Conservation (phyloP, 2,329 filamentous ascomycete genomes). For the Calonectria ilicicola region DNA sequence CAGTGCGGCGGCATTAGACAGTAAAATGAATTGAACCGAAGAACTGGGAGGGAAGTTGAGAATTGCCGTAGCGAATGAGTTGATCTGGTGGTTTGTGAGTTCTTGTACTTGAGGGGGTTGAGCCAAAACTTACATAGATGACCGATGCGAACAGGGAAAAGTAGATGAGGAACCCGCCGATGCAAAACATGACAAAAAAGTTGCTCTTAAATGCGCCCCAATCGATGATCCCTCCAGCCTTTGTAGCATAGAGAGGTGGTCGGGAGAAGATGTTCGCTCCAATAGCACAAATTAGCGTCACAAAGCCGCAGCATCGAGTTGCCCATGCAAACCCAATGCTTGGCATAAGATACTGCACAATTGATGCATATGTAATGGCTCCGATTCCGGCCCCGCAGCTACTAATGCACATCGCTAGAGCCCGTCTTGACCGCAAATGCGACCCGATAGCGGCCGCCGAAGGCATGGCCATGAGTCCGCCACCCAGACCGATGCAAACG, state of each 20-base stretch:
- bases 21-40: background rate
- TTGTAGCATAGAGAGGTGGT: background rate
- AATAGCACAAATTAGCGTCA: background rate
- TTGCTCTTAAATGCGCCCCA: background rate
- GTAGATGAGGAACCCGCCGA: background rate
- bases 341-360: background rate
- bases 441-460: background rate
- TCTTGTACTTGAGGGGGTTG: no score
- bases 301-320: background rate
- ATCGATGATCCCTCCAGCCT: background rate
- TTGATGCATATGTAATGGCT: background rate
- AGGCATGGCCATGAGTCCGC: slow-evolving; percentile 6
- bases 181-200: background rate
- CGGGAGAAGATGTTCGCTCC: background rate
- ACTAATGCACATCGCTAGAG: slow-evolving; percentile 6
- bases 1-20: background rate
- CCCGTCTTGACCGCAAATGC: background rate
- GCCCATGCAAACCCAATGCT: slow-evolving; percentile 4
- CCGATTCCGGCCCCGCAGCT: slow-evolving; percentile 1
- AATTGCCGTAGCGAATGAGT: background rate
- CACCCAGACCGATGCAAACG: background rate
- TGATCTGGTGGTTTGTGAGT: background rate
- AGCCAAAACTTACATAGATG: background rate
- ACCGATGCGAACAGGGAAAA: background rate
- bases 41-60: background rate